Evolutionary conservation across 176 grass and related monocot genomes (phyloP).

Genomic region (Hyparrhenia diplandra): DNA sequence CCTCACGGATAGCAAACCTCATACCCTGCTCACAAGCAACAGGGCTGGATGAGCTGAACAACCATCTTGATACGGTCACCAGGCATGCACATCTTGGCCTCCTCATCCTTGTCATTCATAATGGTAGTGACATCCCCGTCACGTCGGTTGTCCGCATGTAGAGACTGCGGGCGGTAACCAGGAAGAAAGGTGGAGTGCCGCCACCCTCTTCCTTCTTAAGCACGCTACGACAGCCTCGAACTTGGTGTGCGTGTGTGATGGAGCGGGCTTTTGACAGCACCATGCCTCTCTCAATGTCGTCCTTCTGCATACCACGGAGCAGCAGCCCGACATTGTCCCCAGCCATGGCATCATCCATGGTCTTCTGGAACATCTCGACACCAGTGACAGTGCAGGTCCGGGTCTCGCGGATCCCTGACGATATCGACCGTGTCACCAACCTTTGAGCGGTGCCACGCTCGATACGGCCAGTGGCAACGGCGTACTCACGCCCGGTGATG

Average conservation of each 20-base stretch:
- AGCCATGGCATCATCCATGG: constrained; percentile 81
- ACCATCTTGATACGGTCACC: constrained; percentile 85
- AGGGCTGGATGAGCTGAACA: constrained; percentile 73
- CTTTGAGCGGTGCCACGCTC: constrained; percentile 87
- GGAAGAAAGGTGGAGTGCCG: constrained; percentile 78
- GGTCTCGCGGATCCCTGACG: constrained; percentile 66
- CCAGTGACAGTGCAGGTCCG: constrained; percentile 70
- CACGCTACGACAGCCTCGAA: constrained; percentile 85
- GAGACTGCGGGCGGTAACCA: constrained; percentile 84
- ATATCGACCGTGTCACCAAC: constrained; percentile 67
- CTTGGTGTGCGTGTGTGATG: constrained; percentile 87
- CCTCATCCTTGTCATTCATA: constrained; percentile 97
- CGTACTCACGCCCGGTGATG: constrained; percentile 91
- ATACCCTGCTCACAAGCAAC: constrained; percentile 84
- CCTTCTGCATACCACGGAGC: constrained; percentile 80
- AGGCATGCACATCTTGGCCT: constrained; percentile 90
- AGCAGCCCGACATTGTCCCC: constrained; percentile 81
- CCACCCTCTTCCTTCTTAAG: constrained; percentile 96
- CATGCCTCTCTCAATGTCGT: constrained; percentile 83
- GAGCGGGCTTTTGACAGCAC: constrained; percentile 58
- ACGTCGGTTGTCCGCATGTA: constrained; percentile 92
- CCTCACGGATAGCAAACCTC: constrained; percentile 85
- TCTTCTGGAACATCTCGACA: constrained; percentile 98
- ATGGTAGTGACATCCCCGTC: constrained; percentile 64
- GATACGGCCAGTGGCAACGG: constrained; percentile 73